Percentiles rank a stretch among this genome's conserved stretches.
These are phyloP conservation scores for Tylopilus felleus DNA, from an alignment of 768 basidiomycete genomes.

Conservation along the genomic window DNA sequence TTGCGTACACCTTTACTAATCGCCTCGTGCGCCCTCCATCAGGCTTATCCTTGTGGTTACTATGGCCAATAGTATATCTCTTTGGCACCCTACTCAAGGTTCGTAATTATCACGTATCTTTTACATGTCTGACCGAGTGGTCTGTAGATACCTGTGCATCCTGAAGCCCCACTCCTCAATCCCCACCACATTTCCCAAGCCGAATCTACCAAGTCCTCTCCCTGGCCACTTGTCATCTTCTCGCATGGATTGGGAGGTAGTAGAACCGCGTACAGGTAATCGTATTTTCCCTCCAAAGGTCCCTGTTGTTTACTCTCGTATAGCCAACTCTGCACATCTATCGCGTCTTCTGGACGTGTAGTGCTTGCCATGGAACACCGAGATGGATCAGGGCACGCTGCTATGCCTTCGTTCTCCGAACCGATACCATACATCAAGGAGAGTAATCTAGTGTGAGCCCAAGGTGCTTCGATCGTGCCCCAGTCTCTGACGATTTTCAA, in stretches of 20 bases:
- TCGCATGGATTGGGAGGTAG: slow-evolving; percentile 82
- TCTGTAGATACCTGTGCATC: slow-evolving; percentile 53
- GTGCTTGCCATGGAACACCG: slow-evolving; percentile 82
- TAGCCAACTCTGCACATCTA: slow-evolving; percentile 65
- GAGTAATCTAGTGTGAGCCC: slow-evolving; percentile 50
- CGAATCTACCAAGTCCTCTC: slow-evolving; percentile 20
- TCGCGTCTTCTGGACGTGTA: slow-evolving; percentile 77
- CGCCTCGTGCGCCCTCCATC: not conserved
- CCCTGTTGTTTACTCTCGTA: not conserved
- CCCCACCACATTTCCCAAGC: slow-evolving; percentile 2
- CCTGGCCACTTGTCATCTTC: slow-evolving; percentile 81
- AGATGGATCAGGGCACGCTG: slow-evolving; percentile 69
- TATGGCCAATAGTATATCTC: slow-evolving; percentile 49
- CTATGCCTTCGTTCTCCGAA: slow-evolving; percentile 34
- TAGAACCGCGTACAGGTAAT: slow-evolving; percentile 64
- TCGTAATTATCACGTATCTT: not conserved
- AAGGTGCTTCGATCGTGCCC: not conserved
- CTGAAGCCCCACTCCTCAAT: slow-evolving; percentile 51
- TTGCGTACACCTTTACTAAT: not conserved
- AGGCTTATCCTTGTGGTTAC: slow-evolving; percentile 29
- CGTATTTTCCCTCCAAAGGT: not conserved
- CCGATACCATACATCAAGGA: slow-evolving; percentile 53
- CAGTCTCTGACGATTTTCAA: not conserved
- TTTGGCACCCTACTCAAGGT: slow-evolving; percentile 51
- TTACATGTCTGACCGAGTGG: not conserved